A percentile compares a stretch with the other conserved stretches of the same genome.
These are phyloP conservation scores for Fusarium falciforme DNA, from an alignment of 2,329 filamentous ascomycete species.

Conservation along the genomic window DNA sequence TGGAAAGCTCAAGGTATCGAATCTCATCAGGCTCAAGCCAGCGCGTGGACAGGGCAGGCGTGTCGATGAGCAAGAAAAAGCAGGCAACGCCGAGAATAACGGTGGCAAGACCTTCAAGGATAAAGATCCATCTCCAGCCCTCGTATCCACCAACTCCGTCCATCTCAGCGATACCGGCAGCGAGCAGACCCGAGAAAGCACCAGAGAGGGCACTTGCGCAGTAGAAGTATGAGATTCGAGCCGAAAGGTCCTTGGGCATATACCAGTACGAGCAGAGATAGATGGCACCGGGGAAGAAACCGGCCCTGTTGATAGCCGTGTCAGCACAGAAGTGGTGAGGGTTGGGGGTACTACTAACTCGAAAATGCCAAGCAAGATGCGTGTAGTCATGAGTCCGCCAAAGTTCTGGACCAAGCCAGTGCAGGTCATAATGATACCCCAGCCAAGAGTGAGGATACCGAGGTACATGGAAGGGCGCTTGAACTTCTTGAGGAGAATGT, in stretches of 20 bases:
- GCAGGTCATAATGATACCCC: conserved; percentile 74
- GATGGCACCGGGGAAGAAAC: conserved; percentile 77
- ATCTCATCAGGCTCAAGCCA: conserved; percentile 49
- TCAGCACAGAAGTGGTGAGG: background rate
- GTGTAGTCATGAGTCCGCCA: conserved; percentile 69
- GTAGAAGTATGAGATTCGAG: conserved; percentile 81
- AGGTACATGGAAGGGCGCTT: conserved; percentile 41
- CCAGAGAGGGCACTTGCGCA: conserved; percentile 80
- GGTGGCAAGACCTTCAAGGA: conserved; percentile 47
- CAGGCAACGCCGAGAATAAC: conserved; percentile 50
- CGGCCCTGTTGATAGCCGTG: conserved; percentile 54
- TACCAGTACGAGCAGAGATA: conserved; percentile 86
- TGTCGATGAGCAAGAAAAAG: conserved; percentile 60
- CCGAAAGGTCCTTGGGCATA: conserved; percentile 76
- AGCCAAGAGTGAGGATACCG: conserved; percentile 51
- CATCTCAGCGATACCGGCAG: conserved; percentile 75
- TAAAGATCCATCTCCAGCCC: conserved; percentile 45
- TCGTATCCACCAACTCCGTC: conserved; percentile 64
- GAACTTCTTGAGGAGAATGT: conserved; percentile 42
- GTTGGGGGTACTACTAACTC: conserved; percentile 55
- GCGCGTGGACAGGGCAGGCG: conserved; percentile 47
- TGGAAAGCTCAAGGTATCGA: conserved; percentile 41
- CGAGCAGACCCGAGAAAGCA: conserved; percentile 76
- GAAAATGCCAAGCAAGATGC: conserved; percentile 74
- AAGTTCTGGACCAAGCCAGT: conserved; percentile 72